Base-by-base conservation (phyloP, 352 stramenopile species). In the Thalassiosira exigua region DNA sequence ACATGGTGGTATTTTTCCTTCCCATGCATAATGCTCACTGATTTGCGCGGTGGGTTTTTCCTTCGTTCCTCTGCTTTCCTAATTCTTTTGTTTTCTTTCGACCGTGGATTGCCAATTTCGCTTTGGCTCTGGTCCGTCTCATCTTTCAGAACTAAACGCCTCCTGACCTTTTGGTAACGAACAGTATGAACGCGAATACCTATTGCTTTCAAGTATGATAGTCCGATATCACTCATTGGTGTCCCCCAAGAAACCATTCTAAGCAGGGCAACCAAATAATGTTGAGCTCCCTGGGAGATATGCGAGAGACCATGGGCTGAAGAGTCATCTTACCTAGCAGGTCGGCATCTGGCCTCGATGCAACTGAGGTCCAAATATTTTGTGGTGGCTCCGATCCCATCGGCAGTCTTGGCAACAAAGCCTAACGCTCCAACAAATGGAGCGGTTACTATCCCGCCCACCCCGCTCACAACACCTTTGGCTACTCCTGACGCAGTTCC, bases 121-220 rank as follows among this genome's bases (percentile, higher is more conserved):
- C 32, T 66, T 42, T 65, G 26, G 29, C 44, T 65, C 17, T 61
- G 22, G 33, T 75, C 66, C 30, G 60, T 36, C 46, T 75, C 42
- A 57, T 68, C 21, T 60, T 81, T 80, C 56, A 48, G 51, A 61
- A 69, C 42, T 14, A 73, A 22, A 42, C 42, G 44, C 32, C 75
- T 89, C 61, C 77, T 71, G 1, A 79, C 46, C 39, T 81, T 90
- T 48, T 86, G 76, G 64, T 86, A 90, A 12, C 76, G 33, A 56
- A 90, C 72, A 69, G 57, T 86, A 51, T 90, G 82, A 26, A 90
- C 65, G 30, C 79, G 65, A 65, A 90, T 87, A 0, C 82, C 82
- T 50, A 90, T 81, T 14, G 42, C 79, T 73, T 90, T 90, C 32
- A 90, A 67, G 69, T 69, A 90, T 41, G 74, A 73, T 19, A 90